These are phyloP conservation scores for Wickerhamiella dianesei DNA, from an alignment of 805 yeast species.

Conservation along the genomic window DNA sequence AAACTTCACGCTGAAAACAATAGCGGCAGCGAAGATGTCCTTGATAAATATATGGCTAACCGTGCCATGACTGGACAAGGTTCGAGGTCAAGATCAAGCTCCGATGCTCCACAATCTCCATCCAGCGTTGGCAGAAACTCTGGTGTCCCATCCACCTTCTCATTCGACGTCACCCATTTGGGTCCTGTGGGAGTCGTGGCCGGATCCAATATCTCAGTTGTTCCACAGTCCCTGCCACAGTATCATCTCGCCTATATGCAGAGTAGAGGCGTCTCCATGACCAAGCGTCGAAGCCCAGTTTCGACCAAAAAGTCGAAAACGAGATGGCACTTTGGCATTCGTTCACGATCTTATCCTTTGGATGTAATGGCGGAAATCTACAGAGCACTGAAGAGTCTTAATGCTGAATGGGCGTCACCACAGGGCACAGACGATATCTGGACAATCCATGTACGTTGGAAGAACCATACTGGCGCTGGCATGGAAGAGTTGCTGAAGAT, in stretches of 20 bases:
- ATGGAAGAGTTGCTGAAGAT: conserved; percentile 67
- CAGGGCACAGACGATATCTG: conserved; percentile 77
- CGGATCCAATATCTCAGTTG: conserved; percentile 69
- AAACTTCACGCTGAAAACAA: conserved; percentile 58
- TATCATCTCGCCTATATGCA: conserved; percentile 90
- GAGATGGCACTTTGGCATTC: conserved; percentile 96
- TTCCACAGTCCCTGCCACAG: conserved; percentile 89
- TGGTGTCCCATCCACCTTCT: conserved; percentile 27
- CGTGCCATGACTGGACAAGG: not conserved
- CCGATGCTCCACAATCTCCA: conserved; percentile 2
- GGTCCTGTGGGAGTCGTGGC: conserved; percentile 22
- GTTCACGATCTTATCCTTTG: conserved; percentile 89
- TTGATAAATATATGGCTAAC: conserved; percentile 17
- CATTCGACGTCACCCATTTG: conserved; percentile 28
- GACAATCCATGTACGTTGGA: conserved; percentile 95
- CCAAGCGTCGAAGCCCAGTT: conserved; percentile 29
- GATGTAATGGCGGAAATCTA: conserved; percentile 99
- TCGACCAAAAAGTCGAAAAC: conserved; percentile 78
- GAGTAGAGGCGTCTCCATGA: conserved; percentile 37
- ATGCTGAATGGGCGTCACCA: conserved; percentile 96
- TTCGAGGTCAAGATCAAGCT: not conserved
- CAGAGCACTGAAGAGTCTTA: conserved; percentile 80
- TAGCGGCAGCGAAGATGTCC: conserved; percentile 9
- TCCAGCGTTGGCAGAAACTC: conserved; percentile 12
- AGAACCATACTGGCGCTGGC: conserved; percentile 30